phyloP scores from a whole-genome alignment of 139 green algal genomes.

The Picochlorum sp. region DNA sequence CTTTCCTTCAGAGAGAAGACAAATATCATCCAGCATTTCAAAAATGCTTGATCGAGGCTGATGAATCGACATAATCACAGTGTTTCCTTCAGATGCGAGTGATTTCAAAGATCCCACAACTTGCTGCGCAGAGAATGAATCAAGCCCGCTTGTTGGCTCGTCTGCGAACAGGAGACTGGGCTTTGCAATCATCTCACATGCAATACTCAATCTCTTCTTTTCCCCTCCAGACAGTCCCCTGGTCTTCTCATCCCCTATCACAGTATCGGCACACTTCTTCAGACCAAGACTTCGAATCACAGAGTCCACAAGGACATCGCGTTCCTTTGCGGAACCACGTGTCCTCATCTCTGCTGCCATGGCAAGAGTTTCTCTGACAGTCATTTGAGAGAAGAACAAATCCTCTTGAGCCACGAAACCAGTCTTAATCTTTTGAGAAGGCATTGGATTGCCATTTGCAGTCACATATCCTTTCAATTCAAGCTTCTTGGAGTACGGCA shows the following conservation, averaged over 20 bases:
- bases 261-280: conserved; percentile 46
- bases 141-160: conserved; percentile 70
- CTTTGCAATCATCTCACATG: conserved; percentile 69
- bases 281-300: conserved; percentile 68
- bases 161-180: conserved; percentile 67
- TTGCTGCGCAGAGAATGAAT: conserved; percentile 11
- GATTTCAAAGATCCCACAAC: conserved; percentile 46
- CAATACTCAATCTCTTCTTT: conserved; percentile 81
- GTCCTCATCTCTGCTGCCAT: conserved; percentile 66
- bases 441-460: conserved; percentile 32
- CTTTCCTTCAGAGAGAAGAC: conserved; percentile 61
- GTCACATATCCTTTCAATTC: conserved; percentile 23
- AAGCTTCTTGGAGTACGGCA: conserved; percentile 37
- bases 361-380: conserved; percentile 60
- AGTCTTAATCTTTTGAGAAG: neutral
- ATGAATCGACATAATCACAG: conserved; percentile 70
- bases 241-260: conserved; percentile 62
- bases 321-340: conserved; percentile 11
- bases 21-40: conserved; percentile 82
- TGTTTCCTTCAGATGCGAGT: conserved; percentile 55
- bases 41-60: conserved; percentile 83
- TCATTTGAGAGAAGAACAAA: conserved; percentile 72
- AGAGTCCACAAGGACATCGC: conserved; percentile 39
- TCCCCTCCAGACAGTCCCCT: conserved; percentile 63
- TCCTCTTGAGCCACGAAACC: conserved; percentile 91